Percentiles rank a stretch among this genome's conserved stretches.
Evolutionary conservation across 352 stramenopile species (phyloP).

Genomic region (Thraustochytrium sp.): DNA sequence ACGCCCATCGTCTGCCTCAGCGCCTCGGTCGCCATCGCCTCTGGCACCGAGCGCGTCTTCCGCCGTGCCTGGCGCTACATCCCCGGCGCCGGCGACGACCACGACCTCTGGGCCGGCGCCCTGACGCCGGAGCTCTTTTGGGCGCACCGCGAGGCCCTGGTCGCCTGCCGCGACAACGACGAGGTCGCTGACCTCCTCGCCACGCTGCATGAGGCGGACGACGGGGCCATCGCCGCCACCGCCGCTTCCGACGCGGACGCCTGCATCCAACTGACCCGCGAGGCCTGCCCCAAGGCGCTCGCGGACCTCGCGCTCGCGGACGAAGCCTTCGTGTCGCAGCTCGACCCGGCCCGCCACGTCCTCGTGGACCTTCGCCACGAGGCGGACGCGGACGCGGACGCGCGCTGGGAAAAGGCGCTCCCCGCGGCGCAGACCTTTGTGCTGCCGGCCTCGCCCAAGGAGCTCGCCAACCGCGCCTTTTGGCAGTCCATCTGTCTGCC

Average conservation of each 20-base stretch:
- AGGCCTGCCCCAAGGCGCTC: too few species aligned
- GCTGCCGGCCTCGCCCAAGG: neutral
- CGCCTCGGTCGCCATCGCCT: neutral
- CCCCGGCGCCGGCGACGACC: slow-evolving; percentile 17
- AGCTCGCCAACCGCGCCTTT: neutral
- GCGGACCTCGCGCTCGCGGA: neutral
- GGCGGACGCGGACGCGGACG: neutral
- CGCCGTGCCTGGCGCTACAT: slow-evolving; percentile 9
- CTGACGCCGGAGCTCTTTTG: neutral
- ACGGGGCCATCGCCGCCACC: too few species aligned
- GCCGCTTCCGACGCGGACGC: too few species aligned
- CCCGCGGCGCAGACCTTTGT: neutral
- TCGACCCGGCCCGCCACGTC: neutral
- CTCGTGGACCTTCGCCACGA: neutral
- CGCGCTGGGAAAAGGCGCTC: neutral
- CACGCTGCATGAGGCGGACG: too few species aligned
- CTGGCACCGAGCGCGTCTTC: neutral
- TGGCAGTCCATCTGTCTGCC: neutral
- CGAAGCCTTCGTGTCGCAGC: neutral
- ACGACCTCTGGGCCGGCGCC: neutral
- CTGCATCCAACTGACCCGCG: too few species aligned
- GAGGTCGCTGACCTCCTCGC: too few species aligned
- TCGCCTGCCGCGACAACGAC: neutral
- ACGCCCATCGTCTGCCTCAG: slow-evolving; percentile 10
- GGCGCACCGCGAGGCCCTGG: neutral